Percentiles rank a stretch among this genome's conserved stretches.
These are phyloP conservation scores for Boletellus sp. DNA, from an alignment of 768 basidiomycete species.

Conservation along the genomic window DNA sequence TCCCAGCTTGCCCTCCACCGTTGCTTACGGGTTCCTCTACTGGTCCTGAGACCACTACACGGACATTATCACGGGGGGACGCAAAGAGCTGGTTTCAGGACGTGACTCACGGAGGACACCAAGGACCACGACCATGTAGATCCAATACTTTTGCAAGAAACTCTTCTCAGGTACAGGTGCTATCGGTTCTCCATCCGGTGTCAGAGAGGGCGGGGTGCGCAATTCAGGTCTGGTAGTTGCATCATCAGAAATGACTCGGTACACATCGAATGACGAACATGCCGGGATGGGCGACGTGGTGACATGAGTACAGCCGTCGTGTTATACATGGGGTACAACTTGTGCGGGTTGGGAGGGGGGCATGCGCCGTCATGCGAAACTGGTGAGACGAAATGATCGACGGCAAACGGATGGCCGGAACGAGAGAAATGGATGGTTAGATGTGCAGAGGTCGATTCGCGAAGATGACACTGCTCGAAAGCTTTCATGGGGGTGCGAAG, in stretches of 20 bases:
- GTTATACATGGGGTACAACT: conserved; percentile 32
- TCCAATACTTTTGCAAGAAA: conserved; percentile 89
- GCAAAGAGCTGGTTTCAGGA: neutral
- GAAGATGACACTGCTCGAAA: conserved; percentile 60
- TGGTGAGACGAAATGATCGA: conserved; percentile 71
- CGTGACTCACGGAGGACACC: conserved; percentile 56
- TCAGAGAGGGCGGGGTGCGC: conserved; percentile 62
- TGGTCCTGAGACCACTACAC: conserved; percentile 29
- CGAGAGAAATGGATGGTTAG: conserved; percentile 53
- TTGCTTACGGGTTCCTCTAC: conserved; percentile 24
- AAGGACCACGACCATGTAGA: conserved; percentile 64
- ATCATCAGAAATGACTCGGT: conserved; percentile 1
- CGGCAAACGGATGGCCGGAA: conserved; percentile 50
- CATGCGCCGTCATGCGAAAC: conserved; percentile 70
- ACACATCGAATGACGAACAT: conserved; percentile 21
- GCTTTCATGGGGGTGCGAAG: conserved; percentile 8
- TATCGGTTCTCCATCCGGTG: conserved; percentile 61
- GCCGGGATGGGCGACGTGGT: conserved; percentile 56
- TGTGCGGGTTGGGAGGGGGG: conserved; percentile 26
- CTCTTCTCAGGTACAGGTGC: conserved; percentile 63
- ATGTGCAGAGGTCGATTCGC: conserved; percentile 48
- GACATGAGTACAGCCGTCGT: conserved; percentile 54
- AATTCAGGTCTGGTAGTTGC: conserved; percentile 65
- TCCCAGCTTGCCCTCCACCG: conserved; percentile 22
- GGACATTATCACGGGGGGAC: neutral